Conservation (phyloP, 495 filamentous ascomycete species). For the Aspergillus saccharolyticus region DNA sequence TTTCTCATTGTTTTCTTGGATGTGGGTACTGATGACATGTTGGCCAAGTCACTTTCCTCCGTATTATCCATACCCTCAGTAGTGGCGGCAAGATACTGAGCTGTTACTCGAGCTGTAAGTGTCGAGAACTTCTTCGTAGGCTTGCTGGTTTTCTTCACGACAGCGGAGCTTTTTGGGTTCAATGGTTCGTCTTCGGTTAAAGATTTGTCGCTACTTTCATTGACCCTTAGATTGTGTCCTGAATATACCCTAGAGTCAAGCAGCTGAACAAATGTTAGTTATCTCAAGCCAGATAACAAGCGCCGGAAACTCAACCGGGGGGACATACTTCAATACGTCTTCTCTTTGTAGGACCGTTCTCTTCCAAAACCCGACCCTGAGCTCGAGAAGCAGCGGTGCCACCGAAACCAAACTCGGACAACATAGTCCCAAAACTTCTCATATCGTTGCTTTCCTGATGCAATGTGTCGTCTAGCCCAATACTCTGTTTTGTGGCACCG, state of each 20-base stretch:
- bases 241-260: slow-evolving; percentile 25
- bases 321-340: slow-evolving; percentile 37
- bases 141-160: slow-evolving; percentile 46
- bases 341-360: slow-evolving; percentile 35
- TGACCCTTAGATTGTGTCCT: slow-evolving; percentile 7
- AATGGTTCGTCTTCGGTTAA: slow-evolving; percentile 12
- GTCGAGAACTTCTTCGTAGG: slow-evolving; percentile 73
- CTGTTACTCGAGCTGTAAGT: slow-evolving; percentile 78
- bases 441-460: neutral
- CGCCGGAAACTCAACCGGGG: neutral
- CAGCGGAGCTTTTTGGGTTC: slow-evolving; percentile 8
- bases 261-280: slow-evolving; percentile 18
- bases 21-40: slow-evolving; percentile 10
- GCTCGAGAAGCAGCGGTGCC: slow-evolving; percentile 11
- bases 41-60: slow-evolving; percentile 22
- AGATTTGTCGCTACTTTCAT: slow-evolving; percentile 8
- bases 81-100: slow-evolving; percentile 51
- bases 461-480: slow-evolving; percentile 13
- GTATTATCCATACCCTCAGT: neutral
- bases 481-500: slow-evolving; percentile 10
- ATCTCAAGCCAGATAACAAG: neutral
- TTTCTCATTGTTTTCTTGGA: slow-evolving; percentile 17
- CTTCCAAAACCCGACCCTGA: slow-evolving; percentile 8
- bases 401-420: slow-evolving; percentile 34
- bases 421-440: slow-evolving; percentile 23